These are phyloP conservation scores for Sarocladium brachiariae DNA, from an alignment of 2,329 filamentous ascomycete genomes.

Conservation along the genomic window DNA sequence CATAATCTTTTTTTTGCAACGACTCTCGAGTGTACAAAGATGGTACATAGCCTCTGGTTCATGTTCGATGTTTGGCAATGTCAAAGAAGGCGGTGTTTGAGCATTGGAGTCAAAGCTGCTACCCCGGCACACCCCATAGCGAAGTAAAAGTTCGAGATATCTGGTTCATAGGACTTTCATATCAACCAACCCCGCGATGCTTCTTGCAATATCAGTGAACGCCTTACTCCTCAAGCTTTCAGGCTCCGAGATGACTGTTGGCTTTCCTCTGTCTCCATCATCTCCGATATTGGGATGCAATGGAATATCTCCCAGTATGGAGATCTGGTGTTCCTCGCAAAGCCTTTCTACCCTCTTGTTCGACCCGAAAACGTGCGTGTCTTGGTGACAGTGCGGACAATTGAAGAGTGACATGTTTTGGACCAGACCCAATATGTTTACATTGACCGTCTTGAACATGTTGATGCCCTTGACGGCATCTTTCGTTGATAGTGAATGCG, in stretches of 20 bases:
- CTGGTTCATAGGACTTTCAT: slow-evolving; percentile 13
- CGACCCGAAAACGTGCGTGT: slow-evolving; percentile 69
- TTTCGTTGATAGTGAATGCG: slow-evolving; percentile 85
- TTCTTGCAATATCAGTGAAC: slow-evolving; percentile 64
- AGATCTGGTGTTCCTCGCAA: slow-evolving; percentile 65
- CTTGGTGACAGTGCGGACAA: slow-evolving; percentile 70
- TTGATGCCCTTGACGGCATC: slow-evolving; percentile 88
- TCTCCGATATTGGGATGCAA: slow-evolving; percentile 81
- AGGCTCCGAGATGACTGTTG: slow-evolving; percentile 84
- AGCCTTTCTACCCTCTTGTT: slow-evolving; percentile 58
- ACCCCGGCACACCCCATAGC: neutral
- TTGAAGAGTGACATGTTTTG: slow-evolving; percentile 86
- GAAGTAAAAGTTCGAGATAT: neutral
- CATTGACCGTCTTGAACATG: slow-evolving; percentile 81
- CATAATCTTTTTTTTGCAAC: too few relatives aligned
- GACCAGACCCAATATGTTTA: slow-evolving; percentile 79
- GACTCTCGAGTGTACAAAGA: too few relatives aligned
- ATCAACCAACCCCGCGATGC: slow-evolving; percentile 40
- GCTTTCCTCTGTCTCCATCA: slow-evolving; percentile 79
- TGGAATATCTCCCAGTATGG: slow-evolving; percentile 84
- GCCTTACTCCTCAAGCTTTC: slow-evolving; percentile 62
- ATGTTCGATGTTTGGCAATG: too few relatives aligned
- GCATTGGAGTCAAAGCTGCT: too few relatives aligned
- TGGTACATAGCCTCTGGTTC: too few relatives aligned
- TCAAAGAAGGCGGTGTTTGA: too few relatives aligned